phyloP scores from a whole-genome alignment of 2,329 filamentous ascomycete species.

The Beauveria brongniartii region DNA sequence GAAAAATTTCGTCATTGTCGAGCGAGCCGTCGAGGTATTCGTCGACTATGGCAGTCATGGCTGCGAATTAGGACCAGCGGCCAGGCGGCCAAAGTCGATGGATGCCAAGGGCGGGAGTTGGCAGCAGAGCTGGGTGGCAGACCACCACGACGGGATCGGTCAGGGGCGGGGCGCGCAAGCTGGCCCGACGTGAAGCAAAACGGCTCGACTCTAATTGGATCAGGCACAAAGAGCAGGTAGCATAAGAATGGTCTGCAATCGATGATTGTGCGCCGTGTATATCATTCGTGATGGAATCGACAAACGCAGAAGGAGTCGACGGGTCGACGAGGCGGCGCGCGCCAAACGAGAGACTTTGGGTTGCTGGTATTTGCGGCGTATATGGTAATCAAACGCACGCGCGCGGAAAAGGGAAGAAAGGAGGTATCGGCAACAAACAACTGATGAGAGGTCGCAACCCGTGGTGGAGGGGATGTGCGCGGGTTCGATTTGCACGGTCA shows the following conservation, averaged over 20 bases:
- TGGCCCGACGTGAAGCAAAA: neutral
- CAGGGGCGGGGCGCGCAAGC: slow-evolving; percentile 4
- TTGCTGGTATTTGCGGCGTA: neutral
- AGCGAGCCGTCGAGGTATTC: slow-evolving; percentile 57
- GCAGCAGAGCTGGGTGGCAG: neutral
- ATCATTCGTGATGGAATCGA: neutral
- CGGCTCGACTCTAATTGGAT: neutral
- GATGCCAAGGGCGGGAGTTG: slow-evolving; percentile 2
- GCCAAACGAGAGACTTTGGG: neutral
- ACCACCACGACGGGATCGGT: neutral
- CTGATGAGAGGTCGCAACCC: neutral
- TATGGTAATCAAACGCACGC: neutral
- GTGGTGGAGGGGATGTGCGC: neutral
- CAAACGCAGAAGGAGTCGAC: neutral
- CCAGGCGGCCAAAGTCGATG: neutral
- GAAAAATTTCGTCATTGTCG: slow-evolving; percentile 76
- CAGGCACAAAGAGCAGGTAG: neutral
- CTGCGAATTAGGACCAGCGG: slow-evolving; percentile 14
- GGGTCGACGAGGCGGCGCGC: neutral
- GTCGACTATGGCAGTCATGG: slow-evolving; percentile 45
- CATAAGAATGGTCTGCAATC: neutral
- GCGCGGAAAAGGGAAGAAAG: neutral
- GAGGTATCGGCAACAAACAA: neutral
- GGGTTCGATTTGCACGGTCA: neutral
- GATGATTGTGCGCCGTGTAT: neutral